A percentile compares a stretch with the other conserved stretches of the same genome.
These are phyloP conservation scores for Aurifilum marmelostoma DNA, from an alignment of 2,329 filamentous ascomycete genomes.

Conservation along the genomic window DNA sequence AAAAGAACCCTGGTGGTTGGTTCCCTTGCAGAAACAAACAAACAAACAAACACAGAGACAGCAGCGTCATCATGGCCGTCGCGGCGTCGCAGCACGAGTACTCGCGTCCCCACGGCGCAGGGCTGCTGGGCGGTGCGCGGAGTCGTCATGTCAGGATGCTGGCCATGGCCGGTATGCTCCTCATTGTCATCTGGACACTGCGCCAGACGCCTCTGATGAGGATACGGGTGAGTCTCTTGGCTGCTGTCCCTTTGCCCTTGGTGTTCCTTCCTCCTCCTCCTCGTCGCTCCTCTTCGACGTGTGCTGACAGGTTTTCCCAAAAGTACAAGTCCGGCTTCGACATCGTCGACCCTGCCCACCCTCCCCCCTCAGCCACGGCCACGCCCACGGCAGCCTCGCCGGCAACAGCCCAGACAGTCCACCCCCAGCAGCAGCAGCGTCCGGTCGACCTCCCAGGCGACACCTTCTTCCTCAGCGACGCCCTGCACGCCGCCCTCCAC, in stretches of 20 bases:
- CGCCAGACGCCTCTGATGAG: slow-evolving; percentile 19
- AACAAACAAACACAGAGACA: too few relatives aligned
- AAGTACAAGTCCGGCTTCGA: slow-evolving; percentile 25
- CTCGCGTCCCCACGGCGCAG: slow-evolving; percentile 10
- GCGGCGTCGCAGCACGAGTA: slow-evolving; percentile 11
- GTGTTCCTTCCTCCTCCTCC: neutral
- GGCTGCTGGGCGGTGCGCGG: slow-evolving; percentile 19
- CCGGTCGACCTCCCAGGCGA: slow-evolving; percentile 18
- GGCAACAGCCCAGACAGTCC: neutral
- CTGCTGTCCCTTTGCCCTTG: too few relatives aligned
- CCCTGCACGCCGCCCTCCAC: slow-evolving; percentile 23
- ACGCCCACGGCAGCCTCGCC: neutral
- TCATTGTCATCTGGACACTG: slow-evolving; percentile 27
- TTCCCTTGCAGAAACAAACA: neutral
- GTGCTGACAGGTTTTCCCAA: neutral
- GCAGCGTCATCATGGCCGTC: slow-evolving; percentile 17
- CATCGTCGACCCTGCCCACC: slow-evolving; percentile 19
- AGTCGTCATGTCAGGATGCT: slow-evolving; percentile 24
- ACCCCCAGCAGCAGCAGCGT: neutral
- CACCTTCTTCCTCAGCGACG: slow-evolving; percentile 26
- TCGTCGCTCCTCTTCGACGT: neutral
- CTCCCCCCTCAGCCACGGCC: neutral
- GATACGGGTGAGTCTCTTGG: neutral
- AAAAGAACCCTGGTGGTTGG: neutral
- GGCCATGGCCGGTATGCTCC: slow-evolving; percentile 19